A percentile compares a stretch with the other conserved stretches of the same genome.
These are phyloP conservation scores for Cytauxzoon felis DNA, from an alignment of 169 alveolate genomes.

Conservation along the genomic window DNA sequence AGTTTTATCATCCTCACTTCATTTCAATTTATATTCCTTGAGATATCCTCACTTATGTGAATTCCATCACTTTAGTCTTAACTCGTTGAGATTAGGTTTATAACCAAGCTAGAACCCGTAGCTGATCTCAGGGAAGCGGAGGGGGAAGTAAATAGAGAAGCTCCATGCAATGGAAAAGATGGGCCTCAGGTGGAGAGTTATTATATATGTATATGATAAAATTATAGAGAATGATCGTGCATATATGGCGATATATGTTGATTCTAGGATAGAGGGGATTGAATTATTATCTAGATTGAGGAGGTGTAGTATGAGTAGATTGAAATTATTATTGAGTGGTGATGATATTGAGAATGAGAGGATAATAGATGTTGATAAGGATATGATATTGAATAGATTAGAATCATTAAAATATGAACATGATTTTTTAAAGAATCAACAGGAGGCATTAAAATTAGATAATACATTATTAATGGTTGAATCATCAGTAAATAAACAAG, in stretches of 20 bases:
- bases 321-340: constrained; percentile 22
- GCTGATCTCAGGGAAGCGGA: no score
- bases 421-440: constrained; percentile 28
- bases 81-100: no score
- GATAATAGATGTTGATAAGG: no score
- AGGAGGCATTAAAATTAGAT: constrained; percentile 42
- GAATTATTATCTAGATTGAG: constrained; percentile 5
- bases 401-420: constrained; percentile 52
- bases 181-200: no score
- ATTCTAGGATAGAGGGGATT: not conserved
- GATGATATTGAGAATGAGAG: no score
- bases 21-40: no score
- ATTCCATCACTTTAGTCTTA: no score
- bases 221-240: constrained; percentile 15
- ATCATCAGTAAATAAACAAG: constrained; percentile 47
- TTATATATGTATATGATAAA: not conserved
- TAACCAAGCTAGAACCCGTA: no score
- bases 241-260: constrained; percentile 30
- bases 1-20: no score
- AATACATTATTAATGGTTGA: constrained; percentile 49
- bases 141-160: no score
- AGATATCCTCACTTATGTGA: no score
- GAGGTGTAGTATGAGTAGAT: constrained; percentile 43
- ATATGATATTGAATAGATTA: constrained; percentile 26
- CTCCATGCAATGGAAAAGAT: no score